Conservation (phyloP, 1,284 basidiomycete species). For the Trametes sp. region DNA sequence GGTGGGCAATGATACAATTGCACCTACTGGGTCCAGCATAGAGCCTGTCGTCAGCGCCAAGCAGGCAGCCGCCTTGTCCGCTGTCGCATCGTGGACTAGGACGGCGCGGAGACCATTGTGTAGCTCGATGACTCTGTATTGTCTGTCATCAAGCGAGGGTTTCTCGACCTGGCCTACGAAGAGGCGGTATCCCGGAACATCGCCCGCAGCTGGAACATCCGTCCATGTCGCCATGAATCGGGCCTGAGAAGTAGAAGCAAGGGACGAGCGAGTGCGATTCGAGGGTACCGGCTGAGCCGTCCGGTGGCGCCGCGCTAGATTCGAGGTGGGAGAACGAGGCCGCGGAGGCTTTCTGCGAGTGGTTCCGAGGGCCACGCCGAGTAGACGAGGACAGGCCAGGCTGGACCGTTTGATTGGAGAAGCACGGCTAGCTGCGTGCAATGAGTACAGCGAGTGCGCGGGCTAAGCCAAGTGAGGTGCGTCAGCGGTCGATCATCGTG, state of each 20-base stretch:
- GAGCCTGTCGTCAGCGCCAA: constrained; percentile 73
- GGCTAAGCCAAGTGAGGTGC: constrained; percentile 7
- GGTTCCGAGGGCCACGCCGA: constrained; percentile 20
- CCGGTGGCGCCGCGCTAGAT: constrained; percentile 20
- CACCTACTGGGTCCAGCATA: constrained; percentile 64
- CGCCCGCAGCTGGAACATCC: constrained; percentile 24
- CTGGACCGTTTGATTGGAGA: constrained; percentile 10
- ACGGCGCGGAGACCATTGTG: constrained; percentile 69
- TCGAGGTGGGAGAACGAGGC: constrained; percentile 17
- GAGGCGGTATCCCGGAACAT: constrained; percentile 31
- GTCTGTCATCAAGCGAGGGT: constrained; percentile 51
- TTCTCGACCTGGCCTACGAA: constrained; percentile 48
- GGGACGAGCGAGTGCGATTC: constrained; percentile 18
- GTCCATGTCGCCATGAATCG: constrained; percentile 26
- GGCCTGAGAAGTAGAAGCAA: constrained; percentile 12
- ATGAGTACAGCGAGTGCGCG: background rate
- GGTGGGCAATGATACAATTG: background rate
- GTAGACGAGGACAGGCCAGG: constrained; percentile 18
- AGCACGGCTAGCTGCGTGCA: constrained; percentile 9
- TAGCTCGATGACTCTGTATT: constrained; percentile 61
- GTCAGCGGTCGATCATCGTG: constrained; percentile 20
- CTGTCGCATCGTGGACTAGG: constrained; percentile 63
- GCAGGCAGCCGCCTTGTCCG: constrained; percentile 73
- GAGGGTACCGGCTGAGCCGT: constrained; percentile 27
- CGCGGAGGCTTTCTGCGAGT: constrained; percentile 22